phyloP scores from a whole-genome alignment of 2,329 filamentous ascomycete genomes.

The Akanthomyces dipterigenus region DNA sequence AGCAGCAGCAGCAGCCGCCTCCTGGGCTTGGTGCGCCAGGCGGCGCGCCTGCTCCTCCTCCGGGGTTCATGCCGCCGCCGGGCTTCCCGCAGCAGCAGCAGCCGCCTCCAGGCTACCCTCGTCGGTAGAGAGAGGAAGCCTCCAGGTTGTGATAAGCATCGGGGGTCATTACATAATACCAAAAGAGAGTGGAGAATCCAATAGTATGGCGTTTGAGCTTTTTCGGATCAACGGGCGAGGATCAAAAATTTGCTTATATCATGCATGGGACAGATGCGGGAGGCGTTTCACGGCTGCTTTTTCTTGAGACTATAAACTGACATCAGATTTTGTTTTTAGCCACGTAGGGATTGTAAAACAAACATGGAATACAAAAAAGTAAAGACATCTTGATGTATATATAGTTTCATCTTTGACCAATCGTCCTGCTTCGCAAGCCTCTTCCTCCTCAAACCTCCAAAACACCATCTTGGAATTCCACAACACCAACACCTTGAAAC shows the following conservation, averaged over 20 bases:
- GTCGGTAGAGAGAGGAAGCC: conserved; percentile 19
- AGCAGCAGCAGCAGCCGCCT: conserved; percentile 26
- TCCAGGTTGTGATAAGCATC: background rate
- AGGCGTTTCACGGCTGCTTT: background rate
- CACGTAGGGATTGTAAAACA: background rate
- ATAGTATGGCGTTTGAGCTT: background rate
- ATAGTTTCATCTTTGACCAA: conserved; percentile 17
- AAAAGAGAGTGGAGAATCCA: background rate
- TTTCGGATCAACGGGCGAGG: background rate
- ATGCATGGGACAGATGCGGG: background rate
- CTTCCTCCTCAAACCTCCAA: conserved; percentile 7
- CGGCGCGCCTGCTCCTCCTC: conserved; percentile 31
- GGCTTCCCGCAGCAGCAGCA: conserved; percentile 30
- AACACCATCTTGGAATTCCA: background rate
- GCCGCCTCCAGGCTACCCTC: conserved; percentile 38
- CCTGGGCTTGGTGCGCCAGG: conserved; percentile 32
- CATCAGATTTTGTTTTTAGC: background rate
- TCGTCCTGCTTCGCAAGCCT: conserved; percentile 23
- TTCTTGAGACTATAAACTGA: background rate
- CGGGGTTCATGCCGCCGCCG: conserved; percentile 34
- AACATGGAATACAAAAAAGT: background rate
- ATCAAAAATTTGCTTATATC: background rate
- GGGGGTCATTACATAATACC: background rate
- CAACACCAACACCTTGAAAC: conserved; percentile 7
- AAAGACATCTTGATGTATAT: conserved; percentile 16